These are phyloP conservation scores for Ogataea sp. DNA, from an alignment of 805 yeast genomes.

Conservation along the genomic window DNA sequence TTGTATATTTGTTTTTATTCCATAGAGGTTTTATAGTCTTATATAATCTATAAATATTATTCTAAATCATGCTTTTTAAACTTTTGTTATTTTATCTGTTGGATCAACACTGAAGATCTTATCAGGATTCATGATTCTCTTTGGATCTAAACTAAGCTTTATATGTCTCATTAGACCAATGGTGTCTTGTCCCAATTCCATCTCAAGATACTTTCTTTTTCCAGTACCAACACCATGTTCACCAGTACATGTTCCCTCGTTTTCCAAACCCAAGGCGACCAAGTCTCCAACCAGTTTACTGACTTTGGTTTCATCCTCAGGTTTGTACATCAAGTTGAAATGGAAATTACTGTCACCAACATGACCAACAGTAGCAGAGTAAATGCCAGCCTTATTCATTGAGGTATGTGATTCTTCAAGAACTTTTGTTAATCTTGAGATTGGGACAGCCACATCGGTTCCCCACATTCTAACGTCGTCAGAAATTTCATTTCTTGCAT, in stretches of 20 bases:
- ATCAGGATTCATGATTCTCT: constrained; percentile 37
- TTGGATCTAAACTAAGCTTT: constrained; percentile 33
- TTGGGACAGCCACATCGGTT: constrained; percentile 37
- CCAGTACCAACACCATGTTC: constrained; percentile 44
- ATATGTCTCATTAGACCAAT: constrained; percentile 36
- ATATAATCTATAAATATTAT: no score
- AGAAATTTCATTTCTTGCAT: constrained; percentile 29
- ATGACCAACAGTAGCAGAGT: constrained; percentile 32
- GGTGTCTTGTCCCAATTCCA: constrained; percentile 29
- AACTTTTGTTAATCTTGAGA: constrained; percentile 29
- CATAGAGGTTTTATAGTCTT: not conserved
- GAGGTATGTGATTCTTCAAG: constrained; percentile 22
- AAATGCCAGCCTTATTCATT: constrained; percentile 26
- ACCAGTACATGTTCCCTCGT: constrained; percentile 32
- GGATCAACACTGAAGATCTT: constrained; percentile 34
- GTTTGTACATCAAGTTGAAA: constrained; percentile 31
- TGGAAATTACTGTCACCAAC: constrained; percentile 41
- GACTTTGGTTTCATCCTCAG: constrained; percentile 21
- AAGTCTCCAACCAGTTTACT: constrained; percentile 41
- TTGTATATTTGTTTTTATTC: not conserved
- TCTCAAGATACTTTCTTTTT: constrained; percentile 29
- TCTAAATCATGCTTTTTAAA: no score
- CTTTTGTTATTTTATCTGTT: no score
- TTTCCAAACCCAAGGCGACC: constrained; percentile 47
- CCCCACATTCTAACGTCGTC: constrained; percentile 32